Evolutionary conservation across 2,329 filamentous ascomycete genomes (phyloP), one percentile per base, ranked within the genome.

Genomic region (Amphichorda felina): DNA sequence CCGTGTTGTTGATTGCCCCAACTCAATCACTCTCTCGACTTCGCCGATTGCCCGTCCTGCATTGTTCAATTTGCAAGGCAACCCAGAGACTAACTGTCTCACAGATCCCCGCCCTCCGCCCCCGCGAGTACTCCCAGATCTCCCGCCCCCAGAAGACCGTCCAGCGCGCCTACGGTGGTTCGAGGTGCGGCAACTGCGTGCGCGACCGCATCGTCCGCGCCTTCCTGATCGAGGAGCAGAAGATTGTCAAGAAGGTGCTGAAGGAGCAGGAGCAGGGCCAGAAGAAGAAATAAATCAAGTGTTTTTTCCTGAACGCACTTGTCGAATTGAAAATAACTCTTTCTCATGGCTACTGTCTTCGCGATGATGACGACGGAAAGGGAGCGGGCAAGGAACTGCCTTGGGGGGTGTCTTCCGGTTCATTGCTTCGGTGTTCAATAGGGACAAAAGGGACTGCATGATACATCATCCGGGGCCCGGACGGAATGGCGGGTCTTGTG

Each of bases 241-340:
- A 98, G 85, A 96, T 98, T 57, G 91, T 98, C 70, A 98, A 98
- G 87, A 98, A 98, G 85, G 91, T 98, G 57, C 79, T 96, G 64
- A 95, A 95, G 83, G 89, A 96, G 77, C 85, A 94, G 72, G 82
- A 85, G 74, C 82, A 65, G 58, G 61, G 68, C 57, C 64, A 70
- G 55, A 78, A 72, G 66, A 77, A 76, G 72, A 77, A 77, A 70
- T 77, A 83, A 76, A 72, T 37, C 38, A 35, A n/a, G 27, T 19
- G n/a, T 27, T 22, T 15, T 35, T 29, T 28, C 18, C 15, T 35
- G 6, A 5, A 16, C 30, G 8, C 30, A 31, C 30, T 6, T 24
- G 21, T 24, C 21, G 21, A 24, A 24, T 24, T 24, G 21, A 24
- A 24, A 24, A 24, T 10, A 24, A 24, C 21, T 24, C 21, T 6